phyloP scores from a whole-genome alignment of 805 yeast species.

The Wickerhamiella nectarea region DNA sequence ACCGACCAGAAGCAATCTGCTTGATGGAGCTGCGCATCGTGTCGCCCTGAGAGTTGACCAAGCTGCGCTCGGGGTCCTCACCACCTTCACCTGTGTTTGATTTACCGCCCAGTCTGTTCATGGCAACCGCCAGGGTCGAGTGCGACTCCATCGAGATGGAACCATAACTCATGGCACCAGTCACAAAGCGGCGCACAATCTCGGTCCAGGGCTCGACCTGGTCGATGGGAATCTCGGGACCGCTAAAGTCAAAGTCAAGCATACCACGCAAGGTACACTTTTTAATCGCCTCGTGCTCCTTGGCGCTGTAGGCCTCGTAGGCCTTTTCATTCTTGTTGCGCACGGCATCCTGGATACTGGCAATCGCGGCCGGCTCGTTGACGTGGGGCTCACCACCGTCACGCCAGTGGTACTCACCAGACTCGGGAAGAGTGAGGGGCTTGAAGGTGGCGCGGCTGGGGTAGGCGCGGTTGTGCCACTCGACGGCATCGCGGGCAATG shows the following conservation, averaged over 20 bases:
- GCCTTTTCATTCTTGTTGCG: constrained; percentile 91
- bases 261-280: constrained; percentile 90
- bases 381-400: constrained; percentile 96
- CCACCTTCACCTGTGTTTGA: constrained; percentile 99
- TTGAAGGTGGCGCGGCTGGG: constrained; percentile 61
- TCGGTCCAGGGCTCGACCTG: constrained; percentile 99
- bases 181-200: constrained; percentile 88
- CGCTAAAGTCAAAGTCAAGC: constrained; percentile 74
- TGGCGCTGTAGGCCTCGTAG: constrained; percentile 75
- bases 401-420: constrained; percentile 97
- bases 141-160: constrained; percentile 98
- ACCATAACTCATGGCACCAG: constrained; percentile 99
- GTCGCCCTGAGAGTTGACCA: constrained; percentile 72
- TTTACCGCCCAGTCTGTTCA: constrained; percentile 96
- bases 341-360: constrained; percentile 95
- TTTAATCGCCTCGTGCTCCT: constrained; percentile 81
- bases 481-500: constrained; percentile 91
- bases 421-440: constrained; percentile 71
- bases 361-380: constrained; percentile 89
- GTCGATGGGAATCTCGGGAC: constrained; percentile 71
- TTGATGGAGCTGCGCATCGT: constrained; percentile 98
- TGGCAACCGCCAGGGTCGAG: constrained; percentile 93
- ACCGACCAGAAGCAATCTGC: constrained; percentile 95
- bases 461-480: constrained; percentile 84
- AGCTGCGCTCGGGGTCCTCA: constrained; percentile 86